These are phyloP conservation scores for Coprinopsis strossmayeri DNA, from an alignment of 768 basidiomycete genomes.

Conservation along the genomic window DNA sequence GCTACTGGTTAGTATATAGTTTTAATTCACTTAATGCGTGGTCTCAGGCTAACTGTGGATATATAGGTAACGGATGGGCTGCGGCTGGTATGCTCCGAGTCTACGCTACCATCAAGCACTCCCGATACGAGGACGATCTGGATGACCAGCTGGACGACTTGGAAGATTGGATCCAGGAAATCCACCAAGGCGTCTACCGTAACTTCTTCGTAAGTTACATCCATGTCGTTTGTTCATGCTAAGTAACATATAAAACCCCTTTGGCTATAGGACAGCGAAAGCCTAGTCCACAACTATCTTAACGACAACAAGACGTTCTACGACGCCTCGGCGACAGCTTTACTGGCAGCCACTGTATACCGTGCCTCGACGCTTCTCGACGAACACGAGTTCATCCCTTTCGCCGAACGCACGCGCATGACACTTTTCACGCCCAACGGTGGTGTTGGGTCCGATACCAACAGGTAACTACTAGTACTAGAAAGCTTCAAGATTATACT, in stretches of 20 bases:
- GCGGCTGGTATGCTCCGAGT: conserved; percentile 85
- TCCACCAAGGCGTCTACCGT: conserved; percentile 64
- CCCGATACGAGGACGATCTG: conserved; percentile 44
- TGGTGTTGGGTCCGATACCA: not conserved
- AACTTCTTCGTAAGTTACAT: conserved; percentile 42
- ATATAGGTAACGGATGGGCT: conserved; percentile 80
- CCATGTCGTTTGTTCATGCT: not conserved
- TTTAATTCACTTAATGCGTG: not conserved
- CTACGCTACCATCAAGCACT: conserved; percentile 62
- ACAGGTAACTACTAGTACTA: no score
- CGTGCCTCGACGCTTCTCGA: conserved; percentile 53
- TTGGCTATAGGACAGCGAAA: conserved; percentile 36
- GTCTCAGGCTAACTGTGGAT: not conserved
- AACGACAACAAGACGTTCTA: conserved; percentile 41
- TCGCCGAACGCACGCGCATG: conserved; percentile 51
- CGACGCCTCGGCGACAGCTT: conserved; percentile 67
- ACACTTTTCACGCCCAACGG: conserved; percentile 24
- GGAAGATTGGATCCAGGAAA: conserved; percentile 60
- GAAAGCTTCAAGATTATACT: no score
- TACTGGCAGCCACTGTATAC: conserved; percentile 74
- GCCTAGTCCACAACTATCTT: conserved; percentile 16
- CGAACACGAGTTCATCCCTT: conserved; percentile 42
- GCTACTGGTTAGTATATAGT: conserved; percentile 50
- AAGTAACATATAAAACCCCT: conserved; percentile 12
- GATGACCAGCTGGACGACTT: conserved; percentile 51